A percentile compares a stretch with the other conserved stretches of the same genome.
phyloP scores from a whole-genome alignment of 225 moss, liverwort and hornwort species.

The Marchantia polymorpha region DNA sequence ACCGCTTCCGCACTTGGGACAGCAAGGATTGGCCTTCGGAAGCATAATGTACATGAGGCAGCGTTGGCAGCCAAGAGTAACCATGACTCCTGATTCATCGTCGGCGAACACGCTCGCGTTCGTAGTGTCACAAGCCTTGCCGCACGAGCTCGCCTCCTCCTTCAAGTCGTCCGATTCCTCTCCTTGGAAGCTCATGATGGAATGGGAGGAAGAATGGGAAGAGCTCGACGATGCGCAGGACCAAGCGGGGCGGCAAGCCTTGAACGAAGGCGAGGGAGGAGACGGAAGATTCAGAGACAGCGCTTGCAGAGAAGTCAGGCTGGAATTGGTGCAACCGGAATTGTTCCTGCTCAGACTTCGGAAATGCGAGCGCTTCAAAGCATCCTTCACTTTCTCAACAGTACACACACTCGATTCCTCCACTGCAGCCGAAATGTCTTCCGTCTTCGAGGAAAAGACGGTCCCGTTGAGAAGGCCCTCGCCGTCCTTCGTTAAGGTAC shows the following conservation, averaged over 20 bases:
- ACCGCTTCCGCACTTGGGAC: conserved; percentile 71
- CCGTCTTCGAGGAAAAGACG: neutral
- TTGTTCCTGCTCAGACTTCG: conserved; percentile 1
- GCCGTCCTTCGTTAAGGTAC: neutral
- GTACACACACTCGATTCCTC: conserved; percentile 56
- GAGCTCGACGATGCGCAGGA: conserved; percentile 47
- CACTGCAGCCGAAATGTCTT: conserved; percentile 20
- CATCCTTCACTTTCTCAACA: conserved; percentile 58
- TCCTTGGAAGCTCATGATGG: conserved; percentile 80
- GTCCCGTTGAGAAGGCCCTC: neutral
- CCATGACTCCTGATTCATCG: conserved; percentile 42
- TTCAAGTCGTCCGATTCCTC: conserved; percentile 25
- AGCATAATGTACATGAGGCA: conserved; percentile 77
- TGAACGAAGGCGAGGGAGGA: conserved; percentile 2
- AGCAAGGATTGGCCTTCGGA: conserved; percentile 61
- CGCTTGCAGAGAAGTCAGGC: conserved; percentile 4
- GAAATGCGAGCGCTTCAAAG: conserved; percentile 52
- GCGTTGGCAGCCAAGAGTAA: conserved; percentile 63
- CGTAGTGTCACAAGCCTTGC: conserved; percentile 8
- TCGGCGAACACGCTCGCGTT: conserved; percentile 40
- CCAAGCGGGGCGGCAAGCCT: conserved; percentile 16
- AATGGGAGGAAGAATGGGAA: conserved; percentile 59
- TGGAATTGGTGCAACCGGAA: conserved; percentile 7
- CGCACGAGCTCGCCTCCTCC: conserved; percentile 17
- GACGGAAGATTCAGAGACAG: conserved; percentile 22